phyloP scores from a whole-genome alignment of 495 filamentous ascomycete species.

The Penicillium roqueforti region DNA sequence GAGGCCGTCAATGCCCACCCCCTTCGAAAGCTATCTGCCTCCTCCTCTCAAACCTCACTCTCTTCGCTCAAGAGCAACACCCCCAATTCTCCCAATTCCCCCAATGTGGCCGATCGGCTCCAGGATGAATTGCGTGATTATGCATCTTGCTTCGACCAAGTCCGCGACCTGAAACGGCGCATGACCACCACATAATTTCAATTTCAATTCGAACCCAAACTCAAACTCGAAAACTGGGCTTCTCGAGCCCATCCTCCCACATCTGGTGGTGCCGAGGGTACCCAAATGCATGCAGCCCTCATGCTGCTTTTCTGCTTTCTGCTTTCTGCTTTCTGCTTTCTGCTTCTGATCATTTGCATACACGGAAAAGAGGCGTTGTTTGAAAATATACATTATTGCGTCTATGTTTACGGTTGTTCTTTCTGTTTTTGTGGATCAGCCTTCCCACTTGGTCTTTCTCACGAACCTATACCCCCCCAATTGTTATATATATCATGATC shows the following conservation, averaged over 20 bases:
- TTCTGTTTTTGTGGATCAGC: background rate
- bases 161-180: conserved; percentile 61
- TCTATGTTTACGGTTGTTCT: background rate
- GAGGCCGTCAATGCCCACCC: conserved; percentile 12
- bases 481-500: conserved; percentile 9
- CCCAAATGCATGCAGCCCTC: conserved; percentile 5
- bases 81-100: conserved; percentile 36
- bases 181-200: conserved; percentile 39
- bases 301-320: no score
- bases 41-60: conserved; percentile 80
- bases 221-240: background rate
- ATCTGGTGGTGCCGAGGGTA: background rate
- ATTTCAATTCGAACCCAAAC: background rate
- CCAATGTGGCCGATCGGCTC: conserved; percentile 66
- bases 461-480: conserved; percentile 7
- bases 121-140: conserved; percentile 80
- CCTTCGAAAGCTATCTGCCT: conserved; percentile 57
- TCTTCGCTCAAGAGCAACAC: conserved; percentile 68
- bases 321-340: no score
- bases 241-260: background rate
- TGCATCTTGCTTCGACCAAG: conserved; percentile 81
- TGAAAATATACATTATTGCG: conserved; percentile 3
- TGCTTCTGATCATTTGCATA: conserved; percentile 9
- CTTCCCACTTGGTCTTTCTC: background rate
- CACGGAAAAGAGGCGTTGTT: background rate